A percentile compares a stretch with the other conserved stretches of the same genome.
Evolutionary conservation across 2,329 filamentous ascomycete genomes (phyloP).

Genomic region (Coleophoma eucalyptorum): DNA sequence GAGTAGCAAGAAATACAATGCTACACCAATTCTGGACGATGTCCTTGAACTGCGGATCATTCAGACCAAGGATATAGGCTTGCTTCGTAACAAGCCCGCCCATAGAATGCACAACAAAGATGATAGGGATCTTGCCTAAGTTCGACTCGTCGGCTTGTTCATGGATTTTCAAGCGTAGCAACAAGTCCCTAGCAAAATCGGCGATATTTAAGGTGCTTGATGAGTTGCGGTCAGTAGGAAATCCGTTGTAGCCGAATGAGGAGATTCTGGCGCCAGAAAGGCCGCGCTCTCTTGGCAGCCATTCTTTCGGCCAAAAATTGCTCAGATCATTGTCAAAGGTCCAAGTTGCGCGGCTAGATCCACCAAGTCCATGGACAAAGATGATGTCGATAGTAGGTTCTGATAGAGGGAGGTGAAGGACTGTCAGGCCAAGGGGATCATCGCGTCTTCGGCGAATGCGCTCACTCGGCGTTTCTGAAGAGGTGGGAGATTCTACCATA

Average conservation of each 20-base stretch:
- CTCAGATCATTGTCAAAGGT: conserved; percentile 24
- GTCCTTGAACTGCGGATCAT: conserved; percentile 4
- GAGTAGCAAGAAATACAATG: conserved; percentile 29
- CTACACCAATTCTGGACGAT: conserved; percentile 12
- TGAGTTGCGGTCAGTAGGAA: conserved; percentile 18
- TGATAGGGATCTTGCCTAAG: conserved; percentile 9
- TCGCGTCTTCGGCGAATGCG: neutral
- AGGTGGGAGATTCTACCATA: conserved; percentile 4
- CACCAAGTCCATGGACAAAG: conserved; percentile 37
- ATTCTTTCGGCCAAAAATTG: conserved; percentile 36
- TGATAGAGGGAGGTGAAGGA: conserved; percentile 3
- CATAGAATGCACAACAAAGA: conserved; percentile 30
- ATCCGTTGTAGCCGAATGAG: conserved; percentile 28
- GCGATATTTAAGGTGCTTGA: conserved; percentile 22
- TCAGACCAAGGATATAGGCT: conserved; percentile 20
- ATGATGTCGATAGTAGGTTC: conserved; percentile 30
- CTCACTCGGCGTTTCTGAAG: conserved; percentile 3
- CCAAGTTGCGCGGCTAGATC: conserved; percentile 37
- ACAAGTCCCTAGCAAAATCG: conserved; percentile 27
- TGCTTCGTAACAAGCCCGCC: conserved; percentile 29
- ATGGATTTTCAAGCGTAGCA: conserved; percentile 20
- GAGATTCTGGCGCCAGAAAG: conserved; percentile 26
- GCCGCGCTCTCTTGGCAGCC: conserved; percentile 29
- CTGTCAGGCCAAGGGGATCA: conserved; percentile 4
- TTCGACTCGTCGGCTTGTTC: conserved; percentile 11